Percentiles rank a stretch among this genome's conserved stretches.
These are phyloP conservation scores for Juncus effusus DNA, from an alignment of 176 grass and related monocot species.

Conservation along the genomic window DNA sequence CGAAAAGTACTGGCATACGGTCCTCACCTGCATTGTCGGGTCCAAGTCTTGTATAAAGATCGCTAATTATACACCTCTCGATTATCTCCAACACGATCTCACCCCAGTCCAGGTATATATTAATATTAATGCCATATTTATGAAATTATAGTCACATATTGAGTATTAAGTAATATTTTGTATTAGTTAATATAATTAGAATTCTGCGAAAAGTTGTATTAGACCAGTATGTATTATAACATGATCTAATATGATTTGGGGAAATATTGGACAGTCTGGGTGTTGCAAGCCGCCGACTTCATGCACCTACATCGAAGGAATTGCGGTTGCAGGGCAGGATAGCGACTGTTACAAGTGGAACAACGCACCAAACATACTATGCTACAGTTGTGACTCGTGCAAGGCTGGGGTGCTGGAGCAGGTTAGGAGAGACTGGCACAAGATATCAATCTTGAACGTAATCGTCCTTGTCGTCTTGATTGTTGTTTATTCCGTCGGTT, in stretches of 20 bases:
- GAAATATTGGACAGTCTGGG: constrained; percentile 52
- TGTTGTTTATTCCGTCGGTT: constrained; percentile 58
- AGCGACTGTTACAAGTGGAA: constrained; percentile 89
- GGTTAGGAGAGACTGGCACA: constrained; percentile 85
- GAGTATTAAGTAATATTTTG: too few relatives aligned
- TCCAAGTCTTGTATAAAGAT: constrained; percentile 77
- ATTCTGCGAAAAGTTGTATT: background rate
- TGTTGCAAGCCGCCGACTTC: constrained; percentile 97
- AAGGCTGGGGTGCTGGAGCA: constrained; percentile 92
- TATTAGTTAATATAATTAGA: too few relatives aligned
- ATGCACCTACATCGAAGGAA: constrained; percentile 65
- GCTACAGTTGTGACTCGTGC: constrained; percentile 86
- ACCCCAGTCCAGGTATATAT: constrained; percentile 69
- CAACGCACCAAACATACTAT: constrained; percentile 67
- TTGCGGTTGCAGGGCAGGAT: constrained; percentile 55
- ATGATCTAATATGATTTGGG: background rate
- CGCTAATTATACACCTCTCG: constrained; percentile 63
- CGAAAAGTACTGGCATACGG: constrained; percentile 56
- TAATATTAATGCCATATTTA: background rate
- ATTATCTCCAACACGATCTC: constrained; percentile 80
- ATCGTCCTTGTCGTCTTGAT: constrained; percentile 61
- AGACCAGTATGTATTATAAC: background rate
- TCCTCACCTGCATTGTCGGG: constrained; percentile 64
- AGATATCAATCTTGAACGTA: constrained; percentile 66
- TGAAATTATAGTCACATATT: constrained; percentile 3